A percentile compares a stretch with the other conserved stretches of the same genome.
These are phyloP conservation scores for Apiospora koreana DNA, from an alignment of 2,329 filamentous ascomycete genomes.

Conservation along the genomic window DNA sequence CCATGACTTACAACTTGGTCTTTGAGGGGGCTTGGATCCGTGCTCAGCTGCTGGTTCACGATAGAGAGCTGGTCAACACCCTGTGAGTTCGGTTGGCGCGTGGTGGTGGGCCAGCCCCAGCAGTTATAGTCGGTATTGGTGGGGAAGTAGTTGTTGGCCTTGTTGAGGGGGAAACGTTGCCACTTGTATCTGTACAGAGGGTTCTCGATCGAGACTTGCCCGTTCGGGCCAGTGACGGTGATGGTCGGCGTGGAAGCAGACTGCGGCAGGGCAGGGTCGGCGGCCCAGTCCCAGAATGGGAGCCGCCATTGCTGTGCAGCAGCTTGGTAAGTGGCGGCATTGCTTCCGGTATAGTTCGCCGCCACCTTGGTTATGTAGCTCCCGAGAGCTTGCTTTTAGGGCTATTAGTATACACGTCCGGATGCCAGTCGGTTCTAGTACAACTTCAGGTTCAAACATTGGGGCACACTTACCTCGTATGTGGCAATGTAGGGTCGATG, in stretches of 20 bases:
- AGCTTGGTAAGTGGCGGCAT: constrained; percentile 39
- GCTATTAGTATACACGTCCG: not conserved
- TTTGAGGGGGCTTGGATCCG: constrained; percentile 33
- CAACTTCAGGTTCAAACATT: not conserved
- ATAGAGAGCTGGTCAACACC: constrained; percentile 40
- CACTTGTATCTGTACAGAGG: constrained; percentile 55
- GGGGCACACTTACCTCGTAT: constrained; percentile 46
- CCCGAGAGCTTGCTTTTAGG: constrained; percentile 52
- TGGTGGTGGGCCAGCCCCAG: constrained; percentile 36
- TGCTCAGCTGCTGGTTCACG: constrained; percentile 37
- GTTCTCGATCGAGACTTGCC: constrained; percentile 44
- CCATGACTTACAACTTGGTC: constrained; percentile 40
- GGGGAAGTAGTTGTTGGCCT: constrained; percentile 33
- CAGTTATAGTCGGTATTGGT: constrained; percentile 35
- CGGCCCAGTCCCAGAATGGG: constrained; percentile 28
- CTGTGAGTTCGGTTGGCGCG: constrained; percentile 36
- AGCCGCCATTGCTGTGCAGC: constrained; percentile 49
- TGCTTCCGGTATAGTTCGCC: constrained; percentile 39
- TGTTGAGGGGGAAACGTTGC: constrained; percentile 38
- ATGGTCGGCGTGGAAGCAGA: constrained; percentile 20
- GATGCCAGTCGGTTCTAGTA: no score
- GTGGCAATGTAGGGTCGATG: constrained; percentile 57
- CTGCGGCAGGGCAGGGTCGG: not conserved
- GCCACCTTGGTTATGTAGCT: constrained; percentile 48
- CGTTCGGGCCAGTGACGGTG: constrained; percentile 41